Evolutionary conservation across 2,329 filamentous ascomycete genomes (phyloP), one percentile per base, ranked within the genome.

Genomic region (Hirsutella thompsonii): DNA sequence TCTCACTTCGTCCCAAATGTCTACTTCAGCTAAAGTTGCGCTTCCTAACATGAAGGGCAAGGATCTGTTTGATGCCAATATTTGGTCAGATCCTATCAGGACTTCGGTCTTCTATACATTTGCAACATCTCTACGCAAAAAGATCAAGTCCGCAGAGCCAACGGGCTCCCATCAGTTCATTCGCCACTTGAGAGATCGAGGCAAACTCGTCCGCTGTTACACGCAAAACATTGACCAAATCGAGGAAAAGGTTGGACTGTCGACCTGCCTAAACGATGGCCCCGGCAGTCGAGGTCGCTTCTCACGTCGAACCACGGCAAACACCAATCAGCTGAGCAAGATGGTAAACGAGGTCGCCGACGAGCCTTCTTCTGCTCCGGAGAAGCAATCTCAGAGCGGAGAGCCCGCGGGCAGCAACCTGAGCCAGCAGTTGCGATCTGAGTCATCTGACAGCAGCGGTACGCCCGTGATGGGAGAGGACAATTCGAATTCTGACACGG

Each of bases 171-270:
- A 86, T 58, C 73, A 72, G 42, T 84, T 86, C 53, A 79, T 86
- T 48, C 71, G 74, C 35, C 72, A 77, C 28, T 64, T 86, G 5
- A 70, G 79, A 36, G 78, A 84, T 52, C 69, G 74, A 4, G 77
- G 79, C 3, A 80, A 81, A 47, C 65, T 86, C 5, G 77, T 83
- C 26, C 67, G 81, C 32, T 83, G 80, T 51, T 86, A 86, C 51
- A 85, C 81, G 0, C 81, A 86, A 49, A 86, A 85, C 47, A 85
- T 86, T 47, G 81, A 86, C 49, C 76, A 78, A 46, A 74, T 86
- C 6, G 81, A 86, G 53, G 76, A 79, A 51, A 77, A 81, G 42
- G 78, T 83, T 35, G 81, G 80, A 3, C 63, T 85, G 3, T 74
- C 70, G 14, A 82, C 78, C 0, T 70, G 78, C 41, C 64, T 85